These are phyloP conservation scores for Trypethelium eluteriae DNA, from an alignment of 495 filamentous ascomycete species.

Conservation along the genomic window DNA sequence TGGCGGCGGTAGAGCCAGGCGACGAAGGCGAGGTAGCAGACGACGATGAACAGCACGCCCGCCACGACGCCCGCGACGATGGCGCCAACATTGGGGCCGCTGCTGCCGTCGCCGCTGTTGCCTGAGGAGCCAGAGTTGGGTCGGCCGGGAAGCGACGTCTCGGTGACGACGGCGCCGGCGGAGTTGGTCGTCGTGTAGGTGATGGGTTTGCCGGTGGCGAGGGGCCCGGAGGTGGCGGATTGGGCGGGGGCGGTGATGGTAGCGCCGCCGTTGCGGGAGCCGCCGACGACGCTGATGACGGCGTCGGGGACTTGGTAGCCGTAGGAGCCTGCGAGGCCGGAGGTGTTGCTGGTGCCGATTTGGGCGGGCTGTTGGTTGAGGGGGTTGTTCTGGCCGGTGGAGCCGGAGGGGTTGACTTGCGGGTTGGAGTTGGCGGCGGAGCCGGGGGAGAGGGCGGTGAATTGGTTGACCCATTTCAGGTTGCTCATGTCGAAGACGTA, in stretches of 20 bases:
- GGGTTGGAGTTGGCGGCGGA: background rate
- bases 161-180: constrained; percentile 49
- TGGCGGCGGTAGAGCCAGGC: constrained; percentile 61
- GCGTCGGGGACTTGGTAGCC: constrained; percentile 57
- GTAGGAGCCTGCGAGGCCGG: constrained; percentile 48
- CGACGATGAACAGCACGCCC: constrained; percentile 49
- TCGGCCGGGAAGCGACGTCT: constrained; percentile 38
- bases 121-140: background rate
- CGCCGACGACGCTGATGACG: constrained; percentile 58
- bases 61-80: constrained; percentile 59
- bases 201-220: constrained; percentile 56
- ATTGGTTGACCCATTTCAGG: constrained; percentile 53
- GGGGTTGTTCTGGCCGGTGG: constrained; percentile 28
- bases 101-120: constrained; percentile 16
- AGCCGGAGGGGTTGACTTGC: constrained; percentile 5
- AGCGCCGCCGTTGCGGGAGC: constrained; percentile 52
- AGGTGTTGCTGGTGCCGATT: constrained; percentile 31
- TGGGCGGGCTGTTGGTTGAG: constrained; percentile 42
- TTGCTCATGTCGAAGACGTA: constrained; percentile 60
- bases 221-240: constrained; percentile 56
- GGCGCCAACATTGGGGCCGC: constrained; percentile 47
- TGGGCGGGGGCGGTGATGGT: constrained; percentile 58
- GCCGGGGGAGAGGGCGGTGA: constrained; percentile 41
- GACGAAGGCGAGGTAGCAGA: constrained; percentile 62
- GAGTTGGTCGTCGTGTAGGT: constrained; percentile 57